Conservation (phyloP, 345 rosid species). For the Excoecaria cochinchinensis region DNA sequence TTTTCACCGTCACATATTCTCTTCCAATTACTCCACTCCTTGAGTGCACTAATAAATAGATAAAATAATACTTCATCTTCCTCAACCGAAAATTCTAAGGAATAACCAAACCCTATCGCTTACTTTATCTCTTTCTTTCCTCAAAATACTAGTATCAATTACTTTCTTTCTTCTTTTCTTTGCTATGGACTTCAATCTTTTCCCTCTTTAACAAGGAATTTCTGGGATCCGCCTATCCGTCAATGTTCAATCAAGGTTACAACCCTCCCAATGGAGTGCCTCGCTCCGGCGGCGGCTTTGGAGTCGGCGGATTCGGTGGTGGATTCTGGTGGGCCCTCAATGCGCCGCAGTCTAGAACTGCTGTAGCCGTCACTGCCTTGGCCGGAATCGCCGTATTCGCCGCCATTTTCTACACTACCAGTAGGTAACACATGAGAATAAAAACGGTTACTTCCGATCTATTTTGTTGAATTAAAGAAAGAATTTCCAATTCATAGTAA, state of each 20-base stretch:
- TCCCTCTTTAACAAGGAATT: neutral
- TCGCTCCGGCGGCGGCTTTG: slow-evolving; percentile 34
- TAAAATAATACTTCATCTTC: no score
- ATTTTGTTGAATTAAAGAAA: neutral
- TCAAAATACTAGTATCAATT: neutral
- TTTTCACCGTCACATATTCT: no score
- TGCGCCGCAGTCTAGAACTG: slow-evolving; percentile 25
- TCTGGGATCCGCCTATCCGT: neutral
- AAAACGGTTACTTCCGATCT: no score
- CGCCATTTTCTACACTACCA: slow-evolving; percentile 41
- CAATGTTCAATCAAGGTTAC: slow-evolving; percentile 26
- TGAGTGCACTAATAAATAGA: no score
- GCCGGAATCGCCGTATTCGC: slow-evolving; percentile 44
- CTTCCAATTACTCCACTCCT: no score
- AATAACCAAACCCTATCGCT: no score
- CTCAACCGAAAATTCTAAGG: no score
- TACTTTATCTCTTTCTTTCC: neutral
- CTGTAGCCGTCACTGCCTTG: slow-evolving; percentile 41
- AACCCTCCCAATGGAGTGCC: slow-evolving; percentile 29
- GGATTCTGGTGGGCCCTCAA: slow-evolving; percentile 40
- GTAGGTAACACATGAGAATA: slow-evolving; percentile 31
- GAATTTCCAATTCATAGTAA: no score
- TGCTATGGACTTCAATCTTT: neutral
- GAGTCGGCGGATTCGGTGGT: slow-evolving; percentile 34
- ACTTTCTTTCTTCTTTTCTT: neutral